These are phyloP conservation scores for Hymenoscyphus scutula DNA, from an alignment of 2,329 filamentous ascomycete species.

Conservation along the genomic window DNA sequence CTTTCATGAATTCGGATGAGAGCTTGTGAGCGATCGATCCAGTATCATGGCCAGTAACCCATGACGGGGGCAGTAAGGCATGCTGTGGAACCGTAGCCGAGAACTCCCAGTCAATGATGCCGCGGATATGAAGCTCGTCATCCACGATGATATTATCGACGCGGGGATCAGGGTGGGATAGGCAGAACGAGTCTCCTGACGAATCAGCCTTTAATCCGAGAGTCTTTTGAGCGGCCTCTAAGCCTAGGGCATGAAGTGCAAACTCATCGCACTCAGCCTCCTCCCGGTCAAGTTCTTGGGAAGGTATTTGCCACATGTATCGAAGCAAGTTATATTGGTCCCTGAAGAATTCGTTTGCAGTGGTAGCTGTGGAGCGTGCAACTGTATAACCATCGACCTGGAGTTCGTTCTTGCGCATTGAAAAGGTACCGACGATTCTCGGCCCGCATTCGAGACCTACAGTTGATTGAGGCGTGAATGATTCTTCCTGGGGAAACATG, in stretches of 20 bases:
- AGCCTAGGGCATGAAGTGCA: no score
- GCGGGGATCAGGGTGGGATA: background rate
- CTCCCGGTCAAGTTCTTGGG: no score
- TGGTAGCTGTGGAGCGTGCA: slow-evolving; percentile 4
- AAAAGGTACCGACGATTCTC: slow-evolving; percentile 2
- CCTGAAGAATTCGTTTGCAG: slow-evolving; percentile 2
- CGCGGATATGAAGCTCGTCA: slow-evolving; percentile 7
- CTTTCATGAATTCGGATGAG: slow-evolving; percentile 1
- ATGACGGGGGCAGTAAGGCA: background rate
- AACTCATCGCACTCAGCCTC: no score
- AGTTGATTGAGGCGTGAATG: no score
- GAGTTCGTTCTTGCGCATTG: slow-evolving; percentile 4
- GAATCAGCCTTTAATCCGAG: slow-evolving; percentile 2
- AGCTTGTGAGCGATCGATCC: slow-evolving; percentile 1
- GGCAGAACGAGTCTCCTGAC: slow-evolving; percentile 3
- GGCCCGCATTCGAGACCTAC: background rate
- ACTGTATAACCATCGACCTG: slow-evolving; percentile 3
- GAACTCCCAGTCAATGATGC: slow-evolving; percentile 5
- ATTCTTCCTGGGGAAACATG: slow-evolving; percentile 3
- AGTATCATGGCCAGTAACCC: slow-evolving; percentile 5
- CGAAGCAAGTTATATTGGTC: slow-evolving; percentile 2
- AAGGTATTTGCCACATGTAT: background rate
- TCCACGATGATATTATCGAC: slow-evolving; percentile 5
- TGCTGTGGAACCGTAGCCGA: slow-evolving; percentile 1
- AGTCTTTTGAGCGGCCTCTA: slow-evolving; percentile 1